Conservation (phyloP, 2,329 filamentous ascomycete species). For the Colletotrichum plurivorum region DNA sequence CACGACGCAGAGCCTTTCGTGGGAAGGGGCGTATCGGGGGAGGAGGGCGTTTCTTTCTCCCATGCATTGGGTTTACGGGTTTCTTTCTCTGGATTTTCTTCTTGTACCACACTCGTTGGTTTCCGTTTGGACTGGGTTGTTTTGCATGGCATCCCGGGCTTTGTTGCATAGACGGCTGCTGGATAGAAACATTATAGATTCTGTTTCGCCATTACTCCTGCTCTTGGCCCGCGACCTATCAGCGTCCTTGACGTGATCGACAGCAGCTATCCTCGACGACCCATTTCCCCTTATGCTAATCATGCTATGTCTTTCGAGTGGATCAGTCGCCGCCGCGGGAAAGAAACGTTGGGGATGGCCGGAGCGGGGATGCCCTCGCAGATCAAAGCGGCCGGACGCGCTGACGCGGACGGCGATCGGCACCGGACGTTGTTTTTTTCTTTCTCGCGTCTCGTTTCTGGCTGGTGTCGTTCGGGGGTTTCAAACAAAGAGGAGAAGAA, state of each 20-base stretch:
- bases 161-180: conserved; percentile 33
- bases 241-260: not conserved
- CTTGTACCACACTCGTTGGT: not conserved
- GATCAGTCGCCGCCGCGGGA: not conserved
- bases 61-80: conserved; percentile 21
- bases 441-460: not conserved
- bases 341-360: not conserved
- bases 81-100: conserved; percentile 12
- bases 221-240: too few species aligned
- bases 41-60: conserved; percentile 5
- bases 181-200: conserved; percentile 38
- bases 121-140: not conserved
- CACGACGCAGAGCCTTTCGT: conserved; percentile 3
- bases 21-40: conserved; percentile 25
- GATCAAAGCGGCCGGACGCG: conserved; percentile 15
- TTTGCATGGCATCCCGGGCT: conserved; percentile 34
- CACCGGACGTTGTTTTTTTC: not conserved
- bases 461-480: conserved; percentile 5
- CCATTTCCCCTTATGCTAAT: not conserved
- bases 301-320: not conserved
- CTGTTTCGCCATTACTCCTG: conserved; percentile 17
- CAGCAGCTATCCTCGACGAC: not conserved
- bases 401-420: not conserved
- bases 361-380: conserved; percentile 23
- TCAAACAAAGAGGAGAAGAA: not conserved